A percentile compares a stretch with the other conserved stretches of the same genome.
phyloP scores from a whole-genome alignment of 2,329 filamentous ascomycete species.

The Aurifilum marmelostoma region DNA sequence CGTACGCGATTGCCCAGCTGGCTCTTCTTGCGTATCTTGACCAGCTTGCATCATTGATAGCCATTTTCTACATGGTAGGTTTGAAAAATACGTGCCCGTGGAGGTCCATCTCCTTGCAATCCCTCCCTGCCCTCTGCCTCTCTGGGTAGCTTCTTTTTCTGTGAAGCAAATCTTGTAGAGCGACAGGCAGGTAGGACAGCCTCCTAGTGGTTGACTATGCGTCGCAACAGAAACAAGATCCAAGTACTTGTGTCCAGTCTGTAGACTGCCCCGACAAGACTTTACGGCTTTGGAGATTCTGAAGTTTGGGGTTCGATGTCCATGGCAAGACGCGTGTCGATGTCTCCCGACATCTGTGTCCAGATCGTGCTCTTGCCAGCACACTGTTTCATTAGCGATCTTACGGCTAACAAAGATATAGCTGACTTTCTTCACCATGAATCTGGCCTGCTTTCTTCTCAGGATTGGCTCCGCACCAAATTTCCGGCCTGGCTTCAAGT shows the following conservation, averaged over 20 bases:
- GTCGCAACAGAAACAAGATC: neutral
- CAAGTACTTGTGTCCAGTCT: neutral
- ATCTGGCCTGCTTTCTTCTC: conserved; percentile 82
- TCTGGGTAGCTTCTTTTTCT: neutral
- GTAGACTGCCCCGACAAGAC: neutral
- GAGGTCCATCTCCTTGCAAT: neutral
- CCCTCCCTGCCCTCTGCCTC: neutral
- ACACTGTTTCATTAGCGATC: neutral
- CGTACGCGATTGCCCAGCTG: conserved; percentile 74
- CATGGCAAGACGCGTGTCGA: neutral
- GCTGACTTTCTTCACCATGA: conserved; percentile 91
- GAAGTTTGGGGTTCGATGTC: neutral
- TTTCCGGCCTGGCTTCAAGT: conserved; percentile 85
- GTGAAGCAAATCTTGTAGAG: neutral
- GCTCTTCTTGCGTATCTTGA: conserved; percentile 84
- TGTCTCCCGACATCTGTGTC: neutral
- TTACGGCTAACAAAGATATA: conserved; percentile 35
- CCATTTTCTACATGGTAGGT: conserved; percentile 79
- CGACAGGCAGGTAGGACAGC: neutral
- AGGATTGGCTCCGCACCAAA: conserved; percentile 89
- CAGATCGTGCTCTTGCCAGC: neutral
- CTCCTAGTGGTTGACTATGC: neutral
- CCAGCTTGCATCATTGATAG: conserved; percentile 85
- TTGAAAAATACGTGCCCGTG: neutral
- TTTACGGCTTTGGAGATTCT: neutral